phyloP scores from a whole-genome alignment of 306 rosid genomes.

The Citrullus amarus region DNA sequence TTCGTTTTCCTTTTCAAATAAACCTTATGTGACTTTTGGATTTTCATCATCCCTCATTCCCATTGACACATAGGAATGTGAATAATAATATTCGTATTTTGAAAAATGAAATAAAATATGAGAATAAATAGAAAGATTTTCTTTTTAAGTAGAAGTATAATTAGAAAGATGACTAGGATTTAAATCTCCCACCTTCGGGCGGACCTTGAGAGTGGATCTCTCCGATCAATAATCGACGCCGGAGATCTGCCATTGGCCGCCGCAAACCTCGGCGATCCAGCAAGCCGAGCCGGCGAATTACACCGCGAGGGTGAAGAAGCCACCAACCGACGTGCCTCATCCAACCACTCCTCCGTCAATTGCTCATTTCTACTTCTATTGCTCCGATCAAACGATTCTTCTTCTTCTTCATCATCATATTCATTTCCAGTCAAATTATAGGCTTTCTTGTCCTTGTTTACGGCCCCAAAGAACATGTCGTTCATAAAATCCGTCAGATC shows the following conservation, averaged over 20 bases:
- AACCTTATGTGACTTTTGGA: no score
- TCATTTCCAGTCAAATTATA: slow-evolving; percentile 43
- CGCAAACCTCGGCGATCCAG: slow-evolving; percentile 63
- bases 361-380: slow-evolving; percentile 35
- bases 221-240: slow-evolving; percentile 29
- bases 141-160: no score
- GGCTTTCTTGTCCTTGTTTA: slow-evolving; percentile 13
- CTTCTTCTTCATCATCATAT: neutral
- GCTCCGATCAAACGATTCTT: slow-evolving; percentile 28
- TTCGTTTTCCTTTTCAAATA: no score
- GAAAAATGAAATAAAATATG: no score
- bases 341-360: slow-evolving; percentile 62
- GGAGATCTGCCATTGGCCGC: slow-evolving; percentile 19
- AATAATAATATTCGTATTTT: no score
- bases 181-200: slow-evolving; percentile 45
- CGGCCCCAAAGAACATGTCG: slow-evolving; percentile 62
- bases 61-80: no score
- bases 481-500: slow-evolving; percentile 81
- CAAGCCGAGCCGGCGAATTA: slow-evolving; percentile 39
- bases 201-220: slow-evolving; percentile 56
- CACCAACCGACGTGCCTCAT: slow-evolving; percentile 56
- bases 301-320: slow-evolving; percentile 58
- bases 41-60: no score
- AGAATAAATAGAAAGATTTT: no score
- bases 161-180: no score